Conservation (phyloP, 2,329 filamentous ascomycete species). For the Colletotrichum tofieldiae region DNA sequence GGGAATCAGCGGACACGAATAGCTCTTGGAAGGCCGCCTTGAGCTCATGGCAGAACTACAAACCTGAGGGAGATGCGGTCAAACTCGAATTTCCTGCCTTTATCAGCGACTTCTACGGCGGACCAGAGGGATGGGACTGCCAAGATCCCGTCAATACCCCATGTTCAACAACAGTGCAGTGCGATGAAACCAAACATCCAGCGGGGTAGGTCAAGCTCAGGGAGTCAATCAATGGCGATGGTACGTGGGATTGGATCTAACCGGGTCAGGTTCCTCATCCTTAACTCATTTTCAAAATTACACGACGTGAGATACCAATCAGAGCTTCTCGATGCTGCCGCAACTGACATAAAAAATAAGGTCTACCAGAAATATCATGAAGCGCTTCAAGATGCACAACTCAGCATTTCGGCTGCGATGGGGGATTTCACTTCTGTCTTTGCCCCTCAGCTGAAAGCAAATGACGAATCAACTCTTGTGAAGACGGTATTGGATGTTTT, state of each 20-base stretch:
- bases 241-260: neutral
- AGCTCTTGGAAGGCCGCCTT: constrained; percentile 17
- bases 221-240: too few species aligned
- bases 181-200: constrained; percentile 9
- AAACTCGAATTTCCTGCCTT: constrained; percentile 23
- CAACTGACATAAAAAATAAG: neutral
- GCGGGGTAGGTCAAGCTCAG: constrained; percentile 7
- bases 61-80: neutral
- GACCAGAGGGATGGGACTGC: constrained; percentile 31
- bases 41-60: constrained; percentile 11
- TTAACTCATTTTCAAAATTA: constrained; percentile 24
- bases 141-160: constrained; percentile 23
- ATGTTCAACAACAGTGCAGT: constrained; percentile 25
- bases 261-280: neutral
- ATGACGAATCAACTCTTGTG: neutral
- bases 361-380: constrained; percentile 29
- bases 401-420: constrained; percentile 1
- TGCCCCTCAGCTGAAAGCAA: neutral
- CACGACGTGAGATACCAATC: constrained; percentile 12
- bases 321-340: neutral
- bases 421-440: constrained; percentile 22
- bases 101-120: constrained; percentile 30
- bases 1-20: constrained; percentile 20
- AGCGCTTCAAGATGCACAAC: constrained; percentile 23
- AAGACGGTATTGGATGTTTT: constrained; percentile 9